Evolutionary conservation across 495 filamentous ascomycete species (phyloP), one percentile per base, ranked within the genome.

Genomic region (Penicillium coffeae): DNA sequence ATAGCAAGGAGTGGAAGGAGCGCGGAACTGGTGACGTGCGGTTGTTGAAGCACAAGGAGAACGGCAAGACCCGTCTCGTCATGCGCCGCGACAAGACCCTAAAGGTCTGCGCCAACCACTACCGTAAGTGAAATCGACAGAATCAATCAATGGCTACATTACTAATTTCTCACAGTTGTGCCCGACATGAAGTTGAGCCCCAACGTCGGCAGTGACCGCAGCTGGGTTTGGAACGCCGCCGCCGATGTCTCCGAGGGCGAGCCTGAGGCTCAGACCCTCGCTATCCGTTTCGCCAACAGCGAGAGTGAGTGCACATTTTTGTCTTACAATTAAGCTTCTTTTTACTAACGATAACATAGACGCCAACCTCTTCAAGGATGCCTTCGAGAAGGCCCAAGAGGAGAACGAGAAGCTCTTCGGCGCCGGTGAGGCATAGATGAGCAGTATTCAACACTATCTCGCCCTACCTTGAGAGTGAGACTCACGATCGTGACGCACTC

Each of bases 61-160:
- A 95, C 69, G 84, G 85, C 67, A 99, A 97, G 86, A 96, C 90
- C 45, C 82, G 94, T 50, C 78, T 99, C 54, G 93, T 99, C 59
- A 99, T 99, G 94, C 85, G 94, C 70, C 79, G 94, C 64, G 94
- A 99, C 75, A 96, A 96, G 86, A 97, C 94, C 55, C 82, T 96
- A 74, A 99, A 99, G 79, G 93, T 97, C 72, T 99, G 94, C 85
- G 94, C 94, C 64, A 99, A 99, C 76, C 94, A 99, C 78, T 99
- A 99, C 72, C 86, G 93, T 98, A 86, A 65, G 89, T 60, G 39
- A 3, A 37, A 16, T 34, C 18, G 3, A 7, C 30, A 21, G 21
- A 35, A 14, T 0, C 10, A 34, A n/a, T 13, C 21, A 20, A 7
- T 21, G 18, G n/a, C n/a, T n/a, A n/a, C 9, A 45, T 5, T 22